These are phyloP conservation scores for Knoxdaviesia capensis DNA, from an alignment of 2,329 filamentous ascomycete species.

Conservation along the genomic window DNA sequence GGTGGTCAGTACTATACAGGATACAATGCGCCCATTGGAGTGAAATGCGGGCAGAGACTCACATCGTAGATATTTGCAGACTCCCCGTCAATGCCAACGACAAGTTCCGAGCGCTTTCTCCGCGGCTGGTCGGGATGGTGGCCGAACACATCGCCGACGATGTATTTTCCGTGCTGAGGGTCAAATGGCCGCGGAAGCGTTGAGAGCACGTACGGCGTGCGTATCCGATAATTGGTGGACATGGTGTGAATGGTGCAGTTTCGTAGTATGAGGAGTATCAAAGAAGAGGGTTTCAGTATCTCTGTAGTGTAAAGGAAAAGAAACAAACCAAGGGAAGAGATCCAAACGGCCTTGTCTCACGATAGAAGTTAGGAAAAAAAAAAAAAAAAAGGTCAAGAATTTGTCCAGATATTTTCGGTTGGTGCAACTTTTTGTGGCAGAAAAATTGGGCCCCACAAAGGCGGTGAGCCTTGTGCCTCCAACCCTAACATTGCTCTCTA, in stretches of 20 bases:
- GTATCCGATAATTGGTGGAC: conserved; percentile 39
- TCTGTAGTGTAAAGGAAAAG: not conserved
- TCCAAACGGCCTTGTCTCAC: too few species aligned
- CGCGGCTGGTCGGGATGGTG: conserved; percentile 36
- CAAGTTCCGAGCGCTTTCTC: conserved; percentile 41
- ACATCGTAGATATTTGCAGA: conserved; percentile 47
- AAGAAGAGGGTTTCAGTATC: not conserved
- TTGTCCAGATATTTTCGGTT: too few species aligned
- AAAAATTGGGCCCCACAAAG: too few species aligned
- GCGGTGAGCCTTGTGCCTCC: too few species aligned
- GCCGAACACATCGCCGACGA: conserved; percentile 40
- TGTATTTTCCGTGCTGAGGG: conserved; percentile 22
- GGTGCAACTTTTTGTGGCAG: too few species aligned
- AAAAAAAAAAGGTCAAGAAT: too few species aligned
- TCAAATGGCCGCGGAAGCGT: conserved; percentile 38
- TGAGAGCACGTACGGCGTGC: conserved; percentile 43
- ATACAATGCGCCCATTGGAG: not conserved
- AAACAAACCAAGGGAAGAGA: not conserved
- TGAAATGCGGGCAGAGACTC: conserved; percentile 9
- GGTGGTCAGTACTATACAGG: not conserved
- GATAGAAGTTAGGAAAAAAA: too few species aligned
- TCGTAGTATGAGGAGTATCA: conserved; percentile 1
- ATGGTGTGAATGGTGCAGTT: conserved; percentile 14
- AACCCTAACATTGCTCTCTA: too few species aligned
- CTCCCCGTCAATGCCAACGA: conserved; percentile 44